These are phyloP conservation scores for Boechera divaricarpa DNA, from an alignment of 345 rosid genomes.

Conservation along the genomic window DNA sequence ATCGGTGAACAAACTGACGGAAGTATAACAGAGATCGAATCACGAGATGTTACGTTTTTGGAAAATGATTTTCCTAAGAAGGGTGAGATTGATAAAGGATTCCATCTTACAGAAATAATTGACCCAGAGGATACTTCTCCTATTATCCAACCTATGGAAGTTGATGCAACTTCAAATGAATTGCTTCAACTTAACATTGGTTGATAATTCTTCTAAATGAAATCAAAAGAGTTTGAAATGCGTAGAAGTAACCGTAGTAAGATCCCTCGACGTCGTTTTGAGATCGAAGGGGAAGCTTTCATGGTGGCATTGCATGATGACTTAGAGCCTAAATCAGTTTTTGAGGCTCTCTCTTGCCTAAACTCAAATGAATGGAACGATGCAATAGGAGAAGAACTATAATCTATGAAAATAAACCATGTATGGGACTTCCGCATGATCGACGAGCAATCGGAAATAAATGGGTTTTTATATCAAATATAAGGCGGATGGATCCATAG, in stretches of 20 bases:
- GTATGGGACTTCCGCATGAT: slow-evolving; percentile 1
- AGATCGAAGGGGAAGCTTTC: neutral
- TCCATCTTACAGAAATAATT: too few species aligned
- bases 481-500: neutral
- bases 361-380: neutral
- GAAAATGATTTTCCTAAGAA: too few species aligned
- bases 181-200: neutral
- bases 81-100: too few species aligned
- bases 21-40: too few species aligned
- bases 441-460: neutral
- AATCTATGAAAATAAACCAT: neutral
- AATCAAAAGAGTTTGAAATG: neutral
- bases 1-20: too few species aligned
- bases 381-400: slow-evolving; percentile 12
- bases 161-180: neutral
- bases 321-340: neutral
- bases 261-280: neutral
- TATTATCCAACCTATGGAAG: neutral
- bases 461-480: neutral
- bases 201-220: neutral
- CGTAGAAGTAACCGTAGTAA: neutral
- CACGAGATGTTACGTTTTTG: too few species aligned
- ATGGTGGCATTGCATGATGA: slow-evolving; percentile 4
- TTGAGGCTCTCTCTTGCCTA: slow-evolving; percentile 3
- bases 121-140: too few species aligned